Conservation (phyloP, 2,329 filamentous ascomycete species). For the Monosporascus sp. region DNA sequence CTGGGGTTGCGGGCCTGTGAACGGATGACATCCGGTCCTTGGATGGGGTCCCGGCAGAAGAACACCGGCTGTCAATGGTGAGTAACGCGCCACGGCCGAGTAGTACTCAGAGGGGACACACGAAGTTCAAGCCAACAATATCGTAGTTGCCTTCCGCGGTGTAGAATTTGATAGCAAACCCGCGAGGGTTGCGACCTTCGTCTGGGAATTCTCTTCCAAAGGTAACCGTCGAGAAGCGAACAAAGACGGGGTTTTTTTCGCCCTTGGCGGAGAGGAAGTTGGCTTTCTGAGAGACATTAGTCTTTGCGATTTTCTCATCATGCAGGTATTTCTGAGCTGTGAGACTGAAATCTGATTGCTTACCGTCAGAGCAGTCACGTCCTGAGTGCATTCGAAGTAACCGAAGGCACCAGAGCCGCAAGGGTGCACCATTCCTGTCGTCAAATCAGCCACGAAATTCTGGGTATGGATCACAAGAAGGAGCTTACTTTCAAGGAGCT, state of each 20-base stretch:
- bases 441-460: too few relatives aligned
- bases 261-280: conserved; percentile 33
- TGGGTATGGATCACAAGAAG: too few relatives aligned
- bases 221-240: conserved; percentile 47
- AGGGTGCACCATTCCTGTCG: conserved; percentile 19
- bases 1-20: conserved; percentile 40
- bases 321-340: too few relatives aligned
- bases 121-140: conserved; percentile 42
- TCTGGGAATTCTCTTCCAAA: conserved; percentile 27
- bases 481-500: conserved; percentile 37
- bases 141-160: conserved; percentile 59
- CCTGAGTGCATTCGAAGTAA: conserved; percentile 37
- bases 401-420: conserved; percentile 38
- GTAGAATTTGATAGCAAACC: conserved; percentile 63
- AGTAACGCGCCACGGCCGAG: too few relatives aligned
- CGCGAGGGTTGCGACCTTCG: conserved; percentile 43
- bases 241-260: conserved; percentile 50
- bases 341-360: background rate
- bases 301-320: too few relatives aligned
- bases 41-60: conserved; percentile 43
- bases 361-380: conserved; percentile 3
- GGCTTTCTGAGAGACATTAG: conserved; percentile 5
- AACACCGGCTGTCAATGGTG: conserved; percentile 32
- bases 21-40: conserved; percentile 42
- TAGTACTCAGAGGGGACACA: too few relatives aligned